Base-by-base conservation (phyloP, 768 basidiomycete species). In the Lactarius quietus region DNA sequence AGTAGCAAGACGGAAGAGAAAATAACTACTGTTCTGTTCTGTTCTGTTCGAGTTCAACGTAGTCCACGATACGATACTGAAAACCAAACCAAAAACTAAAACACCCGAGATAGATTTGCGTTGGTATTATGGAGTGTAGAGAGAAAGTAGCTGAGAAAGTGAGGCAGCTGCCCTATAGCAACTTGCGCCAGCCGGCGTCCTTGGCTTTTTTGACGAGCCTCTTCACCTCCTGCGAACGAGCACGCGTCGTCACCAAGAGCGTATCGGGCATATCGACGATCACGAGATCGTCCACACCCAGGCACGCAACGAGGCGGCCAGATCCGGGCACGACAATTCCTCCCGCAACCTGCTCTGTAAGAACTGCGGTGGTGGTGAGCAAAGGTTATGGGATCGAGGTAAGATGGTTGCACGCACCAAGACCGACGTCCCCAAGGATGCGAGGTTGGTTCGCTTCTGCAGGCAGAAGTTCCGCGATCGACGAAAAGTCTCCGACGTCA, bases 191-290 rank as follows among this genome's bases (percentile, higher is more conserved):
- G 20, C 91, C 91, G 7, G 83, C 79, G 14, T 93, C 90, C 54
- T 85, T 83, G 70, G 86, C 84, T 73, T 87, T 93, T 79, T 90
- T 90, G 60, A 94, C 92, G 52, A 94, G 78, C 29, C 90, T 84
- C 74, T 94, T 94, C 69, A 94, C 92, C 74, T 93, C 92, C 72
- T 94, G 92, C 28, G 90, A 92, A 59, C 92, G 88, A 29, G 92
- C 92, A 58, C 92, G 87, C 7, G 92, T 94, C 12, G 92, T 94
- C 63, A 94, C 90, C 48, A 94, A 85, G 38, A 94, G 78, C 9
- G 92, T 93, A 74, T 94, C 92, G 5, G 92, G 89, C 86, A 93
- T 93, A 74, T 93, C 92, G 54, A 94, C 92, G 68, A 94, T 91
- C 67, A 94, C 90, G 64, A 93, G 79, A 78, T 94, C 92, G 73